phyloP scores from a whole-genome alignment of 306 rosid genomes.

The Albizia julibrissin region DNA sequence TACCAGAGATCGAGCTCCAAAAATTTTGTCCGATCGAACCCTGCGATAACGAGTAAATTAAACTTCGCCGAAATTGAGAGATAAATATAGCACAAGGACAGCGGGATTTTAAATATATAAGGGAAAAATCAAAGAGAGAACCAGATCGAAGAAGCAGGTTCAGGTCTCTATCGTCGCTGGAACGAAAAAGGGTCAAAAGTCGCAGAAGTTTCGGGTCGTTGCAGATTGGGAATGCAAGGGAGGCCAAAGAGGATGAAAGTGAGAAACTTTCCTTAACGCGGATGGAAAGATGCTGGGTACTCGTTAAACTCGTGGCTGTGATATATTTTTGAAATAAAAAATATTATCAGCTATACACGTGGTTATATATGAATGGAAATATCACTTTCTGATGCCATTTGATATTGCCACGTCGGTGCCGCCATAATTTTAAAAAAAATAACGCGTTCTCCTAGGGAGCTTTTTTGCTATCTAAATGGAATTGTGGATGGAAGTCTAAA shows the following conservation, averaged over 20 bases:
- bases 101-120: background rate
- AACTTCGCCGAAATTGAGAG: background rate
- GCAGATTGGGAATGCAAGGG: too few species aligned
- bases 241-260: background rate
- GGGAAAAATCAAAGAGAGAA: background rate
- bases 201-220: background rate
- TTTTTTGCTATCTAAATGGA: too few species aligned
- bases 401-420: conserved; percentile 18
- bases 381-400: background rate
- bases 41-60: background rate
- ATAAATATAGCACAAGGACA: background rate
- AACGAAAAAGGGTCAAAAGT: background rate
- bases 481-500: too few species aligned
- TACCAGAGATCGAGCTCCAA: conserved; percentile 46
- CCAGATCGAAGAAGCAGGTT: background rate
- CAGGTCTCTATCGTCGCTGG: background rate
- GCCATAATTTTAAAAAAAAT: background rate
- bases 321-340: background rate
- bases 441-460: too few species aligned
- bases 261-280: background rate
- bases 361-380: background rate
- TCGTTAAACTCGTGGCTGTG: background rate
- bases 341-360: background rate
- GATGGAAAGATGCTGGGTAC: background rate
- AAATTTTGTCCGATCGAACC: background rate